Percentiles rank a stretch among this genome's conserved stretches.
These are phyloP conservation scores for Colletotrichum neosansevieriae DNA, from an alignment of 2,329 filamentous ascomycete species.

Conservation along the genomic window DNA sequence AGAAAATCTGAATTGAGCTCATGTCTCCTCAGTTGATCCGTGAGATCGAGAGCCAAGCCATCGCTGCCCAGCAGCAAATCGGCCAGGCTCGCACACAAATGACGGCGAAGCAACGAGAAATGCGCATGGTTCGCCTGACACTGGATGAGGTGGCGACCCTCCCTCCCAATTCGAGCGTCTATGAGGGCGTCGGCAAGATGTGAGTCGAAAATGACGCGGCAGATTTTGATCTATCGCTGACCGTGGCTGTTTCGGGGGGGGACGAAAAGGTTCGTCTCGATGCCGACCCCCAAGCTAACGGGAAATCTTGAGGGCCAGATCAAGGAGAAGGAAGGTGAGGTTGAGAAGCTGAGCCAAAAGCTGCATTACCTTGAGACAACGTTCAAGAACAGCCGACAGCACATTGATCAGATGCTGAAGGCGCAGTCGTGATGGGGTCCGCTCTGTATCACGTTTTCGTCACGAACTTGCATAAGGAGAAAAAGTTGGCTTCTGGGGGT, in stretches of 20 bases:
- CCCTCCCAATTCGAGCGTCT: constrained; percentile 81
- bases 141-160: constrained; percentile 84
- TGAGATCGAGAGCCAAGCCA: constrained; percentile 92
- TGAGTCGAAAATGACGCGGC: constrained; percentile 58
- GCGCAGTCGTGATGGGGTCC: constrained; percentile 35
- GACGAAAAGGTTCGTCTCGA: constrained; percentile 83
- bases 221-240: constrained; percentile 22
- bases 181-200: constrained; percentile 98
- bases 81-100: constrained; percentile 87
- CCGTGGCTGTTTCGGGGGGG: not conserved
- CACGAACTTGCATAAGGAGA: not conserved
- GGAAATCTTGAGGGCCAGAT: constrained; percentile 81
- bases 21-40: constrained; percentile 76
- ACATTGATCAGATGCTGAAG: constrained; percentile 87
- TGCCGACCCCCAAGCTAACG: constrained; percentile 79
- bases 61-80: constrained; percentile 92
- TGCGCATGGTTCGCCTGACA: constrained; percentile 89
- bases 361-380: constrained; percentile 95
- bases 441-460: too few species aligned
- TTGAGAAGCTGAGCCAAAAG: constrained; percentile 86
- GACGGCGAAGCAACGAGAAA: constrained; percentile 85
- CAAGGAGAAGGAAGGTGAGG: constrained; percentile 80
- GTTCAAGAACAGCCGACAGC: constrained; percentile 91
- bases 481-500: not conserved
- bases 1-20: constrained; percentile 21